Base-by-base conservation (phyloP, 2,329 filamentous ascomycete species). In the Diaporthe caulivora region DNA sequence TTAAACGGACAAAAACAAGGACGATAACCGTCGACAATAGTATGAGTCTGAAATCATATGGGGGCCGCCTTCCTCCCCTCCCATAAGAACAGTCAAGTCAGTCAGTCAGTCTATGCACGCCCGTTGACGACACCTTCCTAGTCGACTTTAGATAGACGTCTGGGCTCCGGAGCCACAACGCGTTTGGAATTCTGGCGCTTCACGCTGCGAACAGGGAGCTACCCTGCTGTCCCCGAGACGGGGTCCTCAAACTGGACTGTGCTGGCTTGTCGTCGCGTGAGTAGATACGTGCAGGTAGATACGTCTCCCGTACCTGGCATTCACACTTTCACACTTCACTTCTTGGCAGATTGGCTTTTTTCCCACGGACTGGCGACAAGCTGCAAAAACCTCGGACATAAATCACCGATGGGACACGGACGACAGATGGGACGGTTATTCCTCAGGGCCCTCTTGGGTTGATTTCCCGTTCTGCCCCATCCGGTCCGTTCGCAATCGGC, bases 141-240 rank as follows among this genome's bases (percentile, higher is more conserved):
- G 62, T 67, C 47, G 51, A 53, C 47, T 31, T 67, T 67, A 53
- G 62, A 65, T 65, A 17, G 62, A 67, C 62, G 62, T 67, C 62
- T 67, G 60, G 60, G 49, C 42, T 64, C 60, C 49, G 62, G 62
- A 51, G 62, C 62, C 62, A 67, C 62, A 67, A 53, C 62, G 47
- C 62, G 62, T 65, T 65, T 65, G 62, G 44, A 37, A 26, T 40
- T 40, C 62, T 67, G 47, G 31, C 31, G 31, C 17, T 67, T 31
- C 47, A 13, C 26, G 62, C 47, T 5, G n/a, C 7, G 62, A 2
- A 53, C 62, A 67, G 62, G 62, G 62, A 24, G 31, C 31, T 26
- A 15, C 62, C 62, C 62, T 67, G 62, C 8, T 62, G 58, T 37
- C 47, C 21, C 47, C 31, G 62, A 26, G 31, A 26, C 62, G 44